Evolutionary conservation across 257 asterid species (phyloP).

Genomic region (Primulina huaijiensis): DNA sequence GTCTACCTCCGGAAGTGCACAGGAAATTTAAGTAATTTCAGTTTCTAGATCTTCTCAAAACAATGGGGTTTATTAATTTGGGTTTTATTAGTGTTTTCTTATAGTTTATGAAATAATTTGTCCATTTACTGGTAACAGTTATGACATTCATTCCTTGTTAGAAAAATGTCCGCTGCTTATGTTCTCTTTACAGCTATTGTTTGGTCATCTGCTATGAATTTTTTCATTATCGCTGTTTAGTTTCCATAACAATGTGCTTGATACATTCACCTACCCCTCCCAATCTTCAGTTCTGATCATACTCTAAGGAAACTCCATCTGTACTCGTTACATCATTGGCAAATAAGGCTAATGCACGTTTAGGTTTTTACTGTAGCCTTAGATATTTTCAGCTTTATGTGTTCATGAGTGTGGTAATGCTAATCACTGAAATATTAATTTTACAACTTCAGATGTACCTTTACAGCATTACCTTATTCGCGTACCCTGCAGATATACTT

Average conservation of each 20-base stretch:
- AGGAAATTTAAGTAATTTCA: not conserved
- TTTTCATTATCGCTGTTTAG: not conserved
- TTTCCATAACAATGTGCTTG: not conserved
- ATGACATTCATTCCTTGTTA: not conserved
- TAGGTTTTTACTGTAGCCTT: not conserved
- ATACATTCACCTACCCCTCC: not conserved
- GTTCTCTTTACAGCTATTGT: not conserved
- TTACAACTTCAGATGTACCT: not conserved
- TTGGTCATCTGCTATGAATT: not conserved
- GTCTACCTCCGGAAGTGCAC: not conserved
- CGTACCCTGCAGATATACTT: slow-evolving; percentile 5
- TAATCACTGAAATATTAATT: not conserved
- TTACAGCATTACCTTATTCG: not conserved
- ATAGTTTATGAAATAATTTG: not conserved
- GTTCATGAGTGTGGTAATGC: not conserved
- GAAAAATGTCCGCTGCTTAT: no score
- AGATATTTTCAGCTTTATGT: not conserved
- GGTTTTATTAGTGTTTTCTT: not conserved
- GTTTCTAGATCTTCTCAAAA: not conserved
- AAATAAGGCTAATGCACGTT: not conserved
- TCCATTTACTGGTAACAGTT: not conserved
- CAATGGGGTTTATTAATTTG: not conserved
- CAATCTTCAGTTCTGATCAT: not conserved
- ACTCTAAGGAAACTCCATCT: not conserved
- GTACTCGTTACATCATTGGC: not conserved